A percentile compares a stretch with the other conserved stretches of the same genome.
Evolutionary conservation across 1,284 basidiomycete species (phyloP).

Genomic region (Melampsora occidentalis): DNA sequence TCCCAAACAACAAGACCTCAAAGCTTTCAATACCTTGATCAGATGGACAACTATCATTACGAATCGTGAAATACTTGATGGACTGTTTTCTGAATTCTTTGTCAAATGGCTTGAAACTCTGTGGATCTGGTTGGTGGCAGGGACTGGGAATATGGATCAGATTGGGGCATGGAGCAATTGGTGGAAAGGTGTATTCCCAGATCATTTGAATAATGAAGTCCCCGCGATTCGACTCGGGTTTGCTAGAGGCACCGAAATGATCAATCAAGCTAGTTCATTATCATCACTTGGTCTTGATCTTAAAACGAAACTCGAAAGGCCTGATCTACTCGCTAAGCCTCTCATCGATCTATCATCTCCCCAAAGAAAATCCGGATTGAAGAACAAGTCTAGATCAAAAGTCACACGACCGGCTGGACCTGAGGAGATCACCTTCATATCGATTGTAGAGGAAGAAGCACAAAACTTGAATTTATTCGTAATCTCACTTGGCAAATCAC

Average conservation of each 20-base stretch:
- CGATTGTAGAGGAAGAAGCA: constrained; percentile 42
- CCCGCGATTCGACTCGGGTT: constrained; percentile 21
- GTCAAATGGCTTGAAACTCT: constrained; percentile 92
- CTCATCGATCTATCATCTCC: neutral
- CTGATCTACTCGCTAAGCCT: constrained; percentile 9
- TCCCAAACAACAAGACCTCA: constrained; percentile 80
- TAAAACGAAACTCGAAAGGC: constrained; percentile 11
- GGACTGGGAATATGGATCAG: constrained; percentile 77
- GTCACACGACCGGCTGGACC: neutral
- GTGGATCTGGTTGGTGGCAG: constrained; percentile 82
- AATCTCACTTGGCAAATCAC: constrained; percentile 38
- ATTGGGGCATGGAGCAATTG: constrained; percentile 72
- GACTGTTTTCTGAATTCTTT: constrained; percentile 85
- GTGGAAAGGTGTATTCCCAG: constrained; percentile 34
- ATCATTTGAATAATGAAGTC: constrained; percentile 9
- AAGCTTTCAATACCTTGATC: constrained; percentile 30
- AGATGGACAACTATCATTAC: constrained; percentile 24
- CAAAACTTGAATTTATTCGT: constrained; percentile 24
- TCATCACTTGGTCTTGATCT: constrained; percentile 25
- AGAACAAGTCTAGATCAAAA: constrained; percentile 13
- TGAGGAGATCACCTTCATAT: constrained; percentile 34
- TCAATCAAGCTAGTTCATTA: constrained; percentile 41
- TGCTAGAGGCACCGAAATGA: constrained; percentile 22
- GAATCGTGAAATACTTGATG: constrained; percentile 64
- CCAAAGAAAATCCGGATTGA: neutral